Percentiles rank a stretch among this genome's conserved stretches.
phyloP scores from a whole-genome alignment of 1,284 basidiomycete species.

The Wallemia mellicola region DNA sequence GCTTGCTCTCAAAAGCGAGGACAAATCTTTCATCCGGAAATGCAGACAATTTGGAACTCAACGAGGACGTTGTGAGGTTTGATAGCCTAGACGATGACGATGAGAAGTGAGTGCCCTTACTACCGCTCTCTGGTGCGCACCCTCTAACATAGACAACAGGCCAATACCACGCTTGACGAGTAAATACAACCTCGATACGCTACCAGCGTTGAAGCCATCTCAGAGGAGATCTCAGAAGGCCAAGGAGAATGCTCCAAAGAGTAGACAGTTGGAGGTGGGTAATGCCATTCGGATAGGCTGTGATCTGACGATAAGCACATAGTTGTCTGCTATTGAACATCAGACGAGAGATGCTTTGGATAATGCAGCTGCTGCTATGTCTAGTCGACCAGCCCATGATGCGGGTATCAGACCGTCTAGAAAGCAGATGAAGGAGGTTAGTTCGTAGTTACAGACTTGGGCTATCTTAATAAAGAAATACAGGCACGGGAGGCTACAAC shows the following conservation, averaged over 20 bases:
- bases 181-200: background rate
- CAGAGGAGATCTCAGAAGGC: constrained; percentile 22
- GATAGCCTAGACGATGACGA: background rate
- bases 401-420: constrained; percentile 13
- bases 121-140: background rate
- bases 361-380: background rate
- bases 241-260: constrained; percentile 36
- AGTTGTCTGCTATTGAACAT: constrained; percentile 6
- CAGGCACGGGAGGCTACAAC: constrained; percentile 43
- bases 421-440: constrained; percentile 34
- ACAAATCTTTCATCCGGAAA: background rate
- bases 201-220: background rate
- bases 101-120: background rate
- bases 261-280: constrained; percentile 33
- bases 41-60: background rate
- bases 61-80: background rate
- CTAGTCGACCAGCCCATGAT: constrained; percentile 1
- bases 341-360: constrained; percentile 4
- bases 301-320: constrained; percentile 7
- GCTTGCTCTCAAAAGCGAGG: background rate
- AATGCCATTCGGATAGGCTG: constrained; percentile 17
- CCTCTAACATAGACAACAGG: background rate
- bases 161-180: background rate
- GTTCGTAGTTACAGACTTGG: constrained; percentile 9
- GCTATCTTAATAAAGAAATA: background rate